Evolutionary conservation across 2,329 filamentous ascomycete species (phyloP).

Genomic region (Volutella citrinella): DNA sequence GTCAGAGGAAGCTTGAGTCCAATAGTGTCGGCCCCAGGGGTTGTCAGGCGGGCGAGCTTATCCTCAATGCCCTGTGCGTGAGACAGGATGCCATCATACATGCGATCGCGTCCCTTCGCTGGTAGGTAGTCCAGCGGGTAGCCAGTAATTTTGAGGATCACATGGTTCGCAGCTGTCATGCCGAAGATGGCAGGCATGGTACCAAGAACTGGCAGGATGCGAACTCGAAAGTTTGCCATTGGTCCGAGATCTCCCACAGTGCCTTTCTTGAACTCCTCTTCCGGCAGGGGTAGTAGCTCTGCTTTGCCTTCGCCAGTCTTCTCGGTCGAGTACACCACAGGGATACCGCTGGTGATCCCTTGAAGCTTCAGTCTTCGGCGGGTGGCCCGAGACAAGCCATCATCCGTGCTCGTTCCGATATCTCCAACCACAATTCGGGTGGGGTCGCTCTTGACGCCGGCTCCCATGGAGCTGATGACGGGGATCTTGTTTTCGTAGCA

Average conservation of each 20-base stretch:
- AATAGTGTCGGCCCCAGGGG: constrained; percentile 35
- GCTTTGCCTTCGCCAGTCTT: constrained; percentile 89
- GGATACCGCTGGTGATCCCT: constrained; percentile 81
- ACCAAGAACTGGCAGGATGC: constrained; percentile 91
- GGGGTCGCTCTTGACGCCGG: constrained; percentile 84
- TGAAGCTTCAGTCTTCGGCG: constrained; percentile 72
- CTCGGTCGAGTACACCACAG: constrained; percentile 90
- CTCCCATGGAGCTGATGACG: constrained; percentile 94
- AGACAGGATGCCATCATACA: constrained; percentile 82
- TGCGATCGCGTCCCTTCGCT: constrained; percentile 80
- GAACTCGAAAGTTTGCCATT: constrained; percentile 85
- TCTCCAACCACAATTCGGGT: constrained; percentile 88
- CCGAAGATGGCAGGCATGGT: constrained; percentile 98
- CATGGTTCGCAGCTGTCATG: constrained; percentile 85
- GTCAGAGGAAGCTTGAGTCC: constrained; percentile 80
- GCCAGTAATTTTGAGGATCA: constrained; percentile 75
- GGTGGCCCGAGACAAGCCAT: constrained; percentile 82
- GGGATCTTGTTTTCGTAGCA: constrained; percentile 74
- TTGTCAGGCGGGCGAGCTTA: constrained; percentile 55
- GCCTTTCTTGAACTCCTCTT: constrained; percentile 86
- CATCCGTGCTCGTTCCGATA: constrained; percentile 83
- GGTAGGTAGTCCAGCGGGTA: constrained; percentile 85
- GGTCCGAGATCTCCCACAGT: constrained; percentile 83
- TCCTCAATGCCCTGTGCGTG: constrained; percentile 77
- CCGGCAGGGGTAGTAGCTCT: constrained; percentile 77